Percentiles rank a stretch among this genome's conserved stretches.
Conservation (phyloP, 441 rosid genomes). For the Erodium moschatum region DNA sequence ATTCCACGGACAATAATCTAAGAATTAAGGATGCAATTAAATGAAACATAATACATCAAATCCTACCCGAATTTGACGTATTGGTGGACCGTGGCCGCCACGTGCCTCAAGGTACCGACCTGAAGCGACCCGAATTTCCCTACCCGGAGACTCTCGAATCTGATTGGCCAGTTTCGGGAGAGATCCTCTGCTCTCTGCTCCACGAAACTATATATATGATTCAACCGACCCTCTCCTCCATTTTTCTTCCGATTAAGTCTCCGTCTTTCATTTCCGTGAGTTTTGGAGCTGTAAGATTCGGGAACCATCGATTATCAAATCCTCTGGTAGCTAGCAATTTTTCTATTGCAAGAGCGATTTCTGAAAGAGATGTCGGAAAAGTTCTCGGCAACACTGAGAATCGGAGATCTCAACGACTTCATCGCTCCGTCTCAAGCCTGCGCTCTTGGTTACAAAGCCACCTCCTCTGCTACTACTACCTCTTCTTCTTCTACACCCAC, state of each 20-base stretch:
- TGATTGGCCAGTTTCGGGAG: slow-evolving; percentile 11
- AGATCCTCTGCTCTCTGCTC: slow-evolving; percentile 2
- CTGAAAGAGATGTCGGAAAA: slow-evolving; percentile 58
- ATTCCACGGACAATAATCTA: too few relatives aligned
- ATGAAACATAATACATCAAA: too few relatives aligned
- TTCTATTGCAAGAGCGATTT: too few relatives aligned
- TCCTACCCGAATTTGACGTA: too few relatives aligned
- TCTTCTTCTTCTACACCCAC: background rate
- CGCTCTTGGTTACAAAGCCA: slow-evolving; percentile 50
- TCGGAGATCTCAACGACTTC: slow-evolving; percentile 92
- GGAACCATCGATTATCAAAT: background rate
- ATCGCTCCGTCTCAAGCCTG: slow-evolving; percentile 89
- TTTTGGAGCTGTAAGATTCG: background rate
- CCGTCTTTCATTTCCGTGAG: slow-evolving; percentile 13
- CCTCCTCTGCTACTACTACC: background rate
- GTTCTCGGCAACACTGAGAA: slow-evolving; percentile 74
- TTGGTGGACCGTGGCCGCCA: slow-evolving; percentile 19
- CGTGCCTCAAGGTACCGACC: slow-evolving; percentile 15
- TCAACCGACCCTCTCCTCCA: background rate
- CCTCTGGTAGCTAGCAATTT: too few relatives aligned
- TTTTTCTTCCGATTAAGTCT: background rate
- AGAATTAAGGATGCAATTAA: too few relatives aligned
- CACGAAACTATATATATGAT: slow-evolving; percentile 3
- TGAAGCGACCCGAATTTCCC: background rate
- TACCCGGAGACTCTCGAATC: background rate